phyloP scores from a whole-genome alignment of 2,329 filamentous ascomycete species.

The Colletotrichum sp. region DNA sequence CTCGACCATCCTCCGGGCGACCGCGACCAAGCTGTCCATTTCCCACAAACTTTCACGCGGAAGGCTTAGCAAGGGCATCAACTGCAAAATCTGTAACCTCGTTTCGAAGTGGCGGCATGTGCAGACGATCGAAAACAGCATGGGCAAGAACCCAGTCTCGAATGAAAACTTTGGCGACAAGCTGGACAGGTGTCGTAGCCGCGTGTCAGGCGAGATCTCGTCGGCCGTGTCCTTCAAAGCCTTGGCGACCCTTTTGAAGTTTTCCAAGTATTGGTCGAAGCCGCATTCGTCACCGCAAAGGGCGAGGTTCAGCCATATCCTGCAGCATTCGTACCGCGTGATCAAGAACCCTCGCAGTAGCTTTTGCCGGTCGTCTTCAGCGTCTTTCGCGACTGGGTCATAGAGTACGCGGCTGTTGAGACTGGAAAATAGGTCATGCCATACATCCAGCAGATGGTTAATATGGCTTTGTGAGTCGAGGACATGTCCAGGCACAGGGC shows the following conservation, averaged over 20 bases:
- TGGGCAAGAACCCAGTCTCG: conserved; percentile 11
- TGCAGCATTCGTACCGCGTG: conserved; percentile 15
- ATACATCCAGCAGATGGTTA: conserved; percentile 6
- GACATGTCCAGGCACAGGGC: neutral
- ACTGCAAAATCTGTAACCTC: neutral
- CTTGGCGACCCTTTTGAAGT: neutral
- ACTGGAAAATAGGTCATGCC: conserved; percentile 24
- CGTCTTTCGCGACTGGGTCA: conserved; percentile 32
- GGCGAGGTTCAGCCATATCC: conserved; percentile 28
- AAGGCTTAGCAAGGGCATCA: conserved; percentile 2
- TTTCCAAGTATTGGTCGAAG: neutral
- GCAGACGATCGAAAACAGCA: conserved; percentile 8
- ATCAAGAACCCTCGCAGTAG: neutral
- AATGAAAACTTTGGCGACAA: conserved; percentile 6
- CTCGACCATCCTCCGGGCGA: conserved; percentile 11
- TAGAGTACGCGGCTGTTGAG: conserved; percentile 33
- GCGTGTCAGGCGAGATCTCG: neutral
- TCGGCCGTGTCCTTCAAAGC: neutral
- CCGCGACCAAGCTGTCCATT: neutral
- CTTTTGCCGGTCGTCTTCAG: neutral
- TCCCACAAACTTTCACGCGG: conserved; percentile 14
- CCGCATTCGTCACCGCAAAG: conserved; percentile 33
- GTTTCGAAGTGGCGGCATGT: conserved; percentile 11
- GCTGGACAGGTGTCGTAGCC: neutral
- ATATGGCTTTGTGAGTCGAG: neutral